phyloP scores from a whole-genome alignment of 1,139 yeast genomes.

The Lodderomyces elongisporus region DNA sequence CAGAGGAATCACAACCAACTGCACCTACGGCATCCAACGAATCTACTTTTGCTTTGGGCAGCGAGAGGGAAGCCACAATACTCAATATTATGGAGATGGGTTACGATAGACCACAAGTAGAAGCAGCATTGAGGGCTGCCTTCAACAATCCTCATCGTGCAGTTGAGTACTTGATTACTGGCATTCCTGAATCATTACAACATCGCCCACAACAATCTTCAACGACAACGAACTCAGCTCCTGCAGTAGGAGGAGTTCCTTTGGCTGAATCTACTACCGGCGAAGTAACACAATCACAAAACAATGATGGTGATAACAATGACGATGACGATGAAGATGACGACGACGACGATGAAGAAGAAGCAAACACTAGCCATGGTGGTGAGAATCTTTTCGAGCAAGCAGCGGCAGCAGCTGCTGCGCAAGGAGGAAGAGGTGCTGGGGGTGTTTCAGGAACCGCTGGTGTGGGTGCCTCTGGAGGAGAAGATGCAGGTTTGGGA shows the following conservation, averaged over 20 bases:
- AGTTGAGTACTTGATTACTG: constrained; percentile 87
- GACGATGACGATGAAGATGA: constrained; percentile 22
- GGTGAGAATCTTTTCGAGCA: constrained; percentile 61
- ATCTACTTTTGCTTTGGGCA: constrained; percentile 55
- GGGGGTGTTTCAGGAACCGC: constrained; percentile 27
- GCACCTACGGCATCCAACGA: constrained; percentile 13
- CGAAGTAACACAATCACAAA: constrained; percentile 20
- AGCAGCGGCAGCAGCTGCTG: constrained; percentile 60
- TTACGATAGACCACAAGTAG: constrained; percentile 81
- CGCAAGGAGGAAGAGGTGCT: constrained; percentile 12
- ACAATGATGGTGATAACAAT: constrained; percentile 20
- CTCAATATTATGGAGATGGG: constrained; percentile 94
- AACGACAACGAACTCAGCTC: constrained; percentile 18
- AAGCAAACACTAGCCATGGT: constrained; percentile 21
- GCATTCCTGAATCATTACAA: constrained; percentile 70
- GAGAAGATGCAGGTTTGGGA: constrained; percentile 21
- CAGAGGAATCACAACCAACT: constrained; percentile 9
- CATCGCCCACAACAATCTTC: constrained; percentile 22
- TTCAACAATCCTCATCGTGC: constrained; percentile 98
- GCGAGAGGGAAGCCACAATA: constrained; percentile 63
- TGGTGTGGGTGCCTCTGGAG: constrained; percentile 10
- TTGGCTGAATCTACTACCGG: constrained; percentile 16
- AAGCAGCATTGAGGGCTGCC: constrained; percentile 89
- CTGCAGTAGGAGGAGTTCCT: constrained; percentile 14
- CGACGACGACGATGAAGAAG: constrained; percentile 20